phyloP scores from a whole-genome alignment of 2,329 filamentous ascomycete species.

The Exophiala spinifera region DNA sequence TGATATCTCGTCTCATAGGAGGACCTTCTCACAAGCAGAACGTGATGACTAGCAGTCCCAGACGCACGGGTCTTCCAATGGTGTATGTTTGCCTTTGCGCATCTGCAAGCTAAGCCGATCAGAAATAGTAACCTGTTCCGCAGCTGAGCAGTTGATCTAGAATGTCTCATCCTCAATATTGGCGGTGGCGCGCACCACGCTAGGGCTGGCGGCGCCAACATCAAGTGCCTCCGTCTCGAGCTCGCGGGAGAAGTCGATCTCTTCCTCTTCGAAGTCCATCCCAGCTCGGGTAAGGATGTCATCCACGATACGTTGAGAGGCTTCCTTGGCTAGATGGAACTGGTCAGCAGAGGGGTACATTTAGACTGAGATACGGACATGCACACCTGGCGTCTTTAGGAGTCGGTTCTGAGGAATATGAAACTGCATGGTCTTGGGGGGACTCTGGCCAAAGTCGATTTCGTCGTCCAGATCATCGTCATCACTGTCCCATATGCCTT shows the following conservation, averaged over 20 bases:
- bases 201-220: constrained; percentile 43
- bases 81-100: no score
- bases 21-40: no score
- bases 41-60: no score
- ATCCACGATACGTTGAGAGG: constrained; percentile 48
- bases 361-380: not conserved
- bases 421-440: constrained; percentile 69
- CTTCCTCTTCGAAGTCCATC: constrained; percentile 33
- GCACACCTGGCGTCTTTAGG: constrained; percentile 48
- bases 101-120: no score
- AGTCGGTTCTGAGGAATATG: constrained; percentile 50
- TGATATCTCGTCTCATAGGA: no score
- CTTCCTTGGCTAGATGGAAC: constrained; percentile 44
- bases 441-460: constrained; percentile 68
- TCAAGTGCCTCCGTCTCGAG: constrained; percentile 31
- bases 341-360: not conserved
- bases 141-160: constrained; percentile 22
- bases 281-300: constrained; percentile 48
- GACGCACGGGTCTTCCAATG: no score
- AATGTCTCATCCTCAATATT: constrained; percentile 48
- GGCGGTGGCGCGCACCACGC: constrained; percentile 42
- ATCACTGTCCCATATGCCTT: constrained; percentile 67
- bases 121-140: no score
- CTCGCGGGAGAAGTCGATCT: constrained; percentile 32
- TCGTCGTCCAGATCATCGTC: constrained; percentile 58